phyloP scores from a whole-genome alignment of 1,284 basidiomycete genomes.

The Calocybe gambosa region DNA sequence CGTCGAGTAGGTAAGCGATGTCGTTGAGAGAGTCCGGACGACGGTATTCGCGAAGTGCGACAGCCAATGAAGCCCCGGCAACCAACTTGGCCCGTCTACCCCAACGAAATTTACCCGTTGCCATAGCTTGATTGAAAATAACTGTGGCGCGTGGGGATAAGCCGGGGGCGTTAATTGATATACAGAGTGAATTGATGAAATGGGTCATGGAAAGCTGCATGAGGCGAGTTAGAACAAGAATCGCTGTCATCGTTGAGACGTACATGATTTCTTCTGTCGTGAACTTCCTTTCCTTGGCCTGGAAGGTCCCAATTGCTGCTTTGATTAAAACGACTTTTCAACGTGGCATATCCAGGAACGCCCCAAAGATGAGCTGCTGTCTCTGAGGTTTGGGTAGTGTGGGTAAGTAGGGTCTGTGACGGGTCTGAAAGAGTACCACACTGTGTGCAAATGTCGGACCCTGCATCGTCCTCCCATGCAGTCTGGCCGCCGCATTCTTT shows the following conservation, averaged over 20 bases:
- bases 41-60: conserved; percentile 62
- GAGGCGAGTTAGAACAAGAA: conserved; percentile 16
- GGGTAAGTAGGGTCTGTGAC: conserved; percentile 48
- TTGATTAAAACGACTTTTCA: conserved; percentile 38
- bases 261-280: conserved; percentile 55
- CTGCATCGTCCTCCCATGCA: conserved; percentile 48
- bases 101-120: conserved; percentile 53
- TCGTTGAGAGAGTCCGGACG: conserved; percentile 60
- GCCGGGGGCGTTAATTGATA: conserved; percentile 48
- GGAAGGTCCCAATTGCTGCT: conserved; percentile 47
- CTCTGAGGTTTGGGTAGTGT: conserved; percentile 24
- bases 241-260: conserved; percentile 17
- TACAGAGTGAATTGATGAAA: conserved; percentile 54
- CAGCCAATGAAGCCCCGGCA: conserved; percentile 58
- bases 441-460: conserved; percentile 53
- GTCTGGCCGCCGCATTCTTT: conserved; percentile 47
- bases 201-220: conserved; percentile 52
- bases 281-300: conserved; percentile 55
- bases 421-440: conserved; percentile 66
- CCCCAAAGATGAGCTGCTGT: conserved; percentile 24
- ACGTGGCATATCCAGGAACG: conserved; percentile 26
- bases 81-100: conserved; percentile 60
- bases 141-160: conserved; percentile 53
- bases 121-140: conserved; percentile 62
- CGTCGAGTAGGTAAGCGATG: conserved; percentile 59